Evolutionary conservation across 2,329 filamentous ascomycete species (phyloP).

Genomic region (Aspergillus nomiae): DNA sequence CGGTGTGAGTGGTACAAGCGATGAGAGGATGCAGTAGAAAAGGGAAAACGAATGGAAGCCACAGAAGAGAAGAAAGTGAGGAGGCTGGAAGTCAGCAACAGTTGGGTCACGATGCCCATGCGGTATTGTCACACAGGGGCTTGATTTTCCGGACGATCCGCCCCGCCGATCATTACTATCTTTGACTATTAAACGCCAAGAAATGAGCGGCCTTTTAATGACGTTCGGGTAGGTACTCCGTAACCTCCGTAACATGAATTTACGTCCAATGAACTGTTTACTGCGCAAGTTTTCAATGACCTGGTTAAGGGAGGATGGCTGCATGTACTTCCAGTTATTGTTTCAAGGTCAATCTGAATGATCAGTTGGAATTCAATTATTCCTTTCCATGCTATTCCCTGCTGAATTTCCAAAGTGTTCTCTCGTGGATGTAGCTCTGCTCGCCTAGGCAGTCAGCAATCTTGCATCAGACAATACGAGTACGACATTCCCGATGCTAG

Average conservation of each 20-base stretch:
- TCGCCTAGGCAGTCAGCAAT: not conserved
- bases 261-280: not conserved
- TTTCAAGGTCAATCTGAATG: not conserved
- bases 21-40: conserved; percentile 11
- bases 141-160: conserved; percentile 27
- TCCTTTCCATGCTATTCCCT: not conserved
- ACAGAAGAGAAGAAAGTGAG: conserved; percentile 14
- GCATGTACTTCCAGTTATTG: not conserved
- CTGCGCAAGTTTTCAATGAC: not conserved
- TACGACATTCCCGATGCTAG: not conserved
- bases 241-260: not conserved
- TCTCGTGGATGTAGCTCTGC: not conserved
- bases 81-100: conserved; percentile 18
- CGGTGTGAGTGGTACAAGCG: conserved; percentile 4
- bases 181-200: conserved; percentile 10
- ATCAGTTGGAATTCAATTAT: not conserved
- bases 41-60: conserved; percentile 19
- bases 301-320: not conserved
- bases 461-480: not conserved
- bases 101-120: not conserved
- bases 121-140: conserved; percentile 16
- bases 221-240: not conserved
- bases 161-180: conserved; percentile 23
- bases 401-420: not conserved
- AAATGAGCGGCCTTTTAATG: not conserved